Percentiles rank a stretch among this genome's conserved stretches.
Evolutionary conservation across 495 filamentous ascomycete genomes (phyloP).

Genomic region (Hypoxylon lienhwacheense): DNA sequence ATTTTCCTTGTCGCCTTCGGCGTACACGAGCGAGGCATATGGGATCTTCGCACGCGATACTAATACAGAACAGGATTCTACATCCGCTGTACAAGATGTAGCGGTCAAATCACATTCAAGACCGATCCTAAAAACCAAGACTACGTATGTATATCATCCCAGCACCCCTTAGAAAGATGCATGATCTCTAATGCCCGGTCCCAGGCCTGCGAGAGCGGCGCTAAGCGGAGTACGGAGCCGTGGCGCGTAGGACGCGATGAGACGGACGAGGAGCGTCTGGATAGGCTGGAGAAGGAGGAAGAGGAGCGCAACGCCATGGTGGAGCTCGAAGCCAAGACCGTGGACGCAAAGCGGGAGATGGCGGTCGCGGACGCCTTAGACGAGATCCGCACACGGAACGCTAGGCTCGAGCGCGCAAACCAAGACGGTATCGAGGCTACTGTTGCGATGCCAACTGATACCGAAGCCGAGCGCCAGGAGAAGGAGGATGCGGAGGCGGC

Average conservation of each 20-base stretch:
- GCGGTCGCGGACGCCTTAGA: constrained; percentile 93
- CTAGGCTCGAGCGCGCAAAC: constrained; percentile 74
- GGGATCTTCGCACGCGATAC: not conserved
- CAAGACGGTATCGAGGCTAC: constrained; percentile 58
- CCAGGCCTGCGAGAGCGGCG: constrained; percentile 67
- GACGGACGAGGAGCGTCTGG: constrained; percentile 85
- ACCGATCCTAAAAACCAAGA: constrained; percentile 96
- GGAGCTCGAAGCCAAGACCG: constrained; percentile 82
- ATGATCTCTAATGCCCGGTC: constrained; percentile 1
- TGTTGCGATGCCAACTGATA: constrained; percentile 52
- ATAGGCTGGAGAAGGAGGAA: constrained; percentile 81
- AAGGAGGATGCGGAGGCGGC: constrained; percentile 87
- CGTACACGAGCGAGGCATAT: not conserved
- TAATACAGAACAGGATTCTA: constrained; percentile 23
- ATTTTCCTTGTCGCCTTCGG: not conserved
- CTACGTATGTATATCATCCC: constrained; percentile 54
- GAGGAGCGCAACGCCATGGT: constrained; percentile 83
- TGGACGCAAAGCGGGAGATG: constrained; percentile 97
- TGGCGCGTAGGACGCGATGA: constrained; percentile 73
- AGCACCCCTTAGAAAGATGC: not conserved
- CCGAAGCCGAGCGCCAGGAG: constrained; percentile 65
- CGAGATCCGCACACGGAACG: constrained; percentile 90
- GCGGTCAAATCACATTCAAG: constrained; percentile 87
- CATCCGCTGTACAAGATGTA: constrained; percentile 90
- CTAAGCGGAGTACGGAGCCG: constrained; percentile 89